phyloP scores from a whole-genome alignment of 2,329 filamentous ascomycete species.

The Pseudodiploospora longispora region DNA sequence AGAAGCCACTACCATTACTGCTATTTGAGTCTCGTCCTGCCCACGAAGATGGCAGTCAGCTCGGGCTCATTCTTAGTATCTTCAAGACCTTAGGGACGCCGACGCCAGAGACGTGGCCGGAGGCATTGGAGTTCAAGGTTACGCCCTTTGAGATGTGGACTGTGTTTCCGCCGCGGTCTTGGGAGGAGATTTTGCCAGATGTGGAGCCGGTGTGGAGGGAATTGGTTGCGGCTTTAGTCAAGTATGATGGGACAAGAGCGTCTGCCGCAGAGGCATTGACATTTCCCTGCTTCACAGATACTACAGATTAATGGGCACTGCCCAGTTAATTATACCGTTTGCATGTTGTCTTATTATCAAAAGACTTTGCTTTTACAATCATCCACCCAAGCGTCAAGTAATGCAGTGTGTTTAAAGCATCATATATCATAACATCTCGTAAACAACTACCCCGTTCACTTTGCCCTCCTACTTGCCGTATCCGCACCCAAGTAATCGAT shows the following conservation, averaged over 20 bases:
- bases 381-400: too few relatives aligned
- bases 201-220: slow-evolving; percentile 51
- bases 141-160: slow-evolving; percentile 90
- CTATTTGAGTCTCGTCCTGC: slow-evolving; percentile 72
- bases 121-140: slow-evolving; percentile 56
- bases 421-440: too few relatives aligned
- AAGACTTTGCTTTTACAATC: too few relatives aligned
- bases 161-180: slow-evolving; percentile 58
- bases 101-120: slow-evolving; percentile 72
- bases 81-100: slow-evolving; percentile 90
- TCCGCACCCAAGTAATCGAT: slow-evolving; percentile 54
- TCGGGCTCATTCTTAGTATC: slow-evolving; percentile 84
- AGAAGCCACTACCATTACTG: slow-evolving; percentile 32
- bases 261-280: slow-evolving; percentile 44
- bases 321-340: too few relatives aligned
- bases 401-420: too few relatives aligned
- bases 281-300: slow-evolving; percentile 10
- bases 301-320: neutral
- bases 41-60: slow-evolving; percentile 78
- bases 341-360: too few relatives aligned
- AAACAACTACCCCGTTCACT: slow-evolving; percentile 5
- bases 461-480: slow-evolving; percentile 28
- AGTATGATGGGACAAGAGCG: slow-evolving; percentile 63
- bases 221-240: slow-evolving; percentile 59
- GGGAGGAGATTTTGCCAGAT: slow-evolving; percentile 61